These are phyloP conservation scores for Chalciporus piperatus DNA, from an alignment of 768 basidiomycete species.

Conservation along the genomic window DNA sequence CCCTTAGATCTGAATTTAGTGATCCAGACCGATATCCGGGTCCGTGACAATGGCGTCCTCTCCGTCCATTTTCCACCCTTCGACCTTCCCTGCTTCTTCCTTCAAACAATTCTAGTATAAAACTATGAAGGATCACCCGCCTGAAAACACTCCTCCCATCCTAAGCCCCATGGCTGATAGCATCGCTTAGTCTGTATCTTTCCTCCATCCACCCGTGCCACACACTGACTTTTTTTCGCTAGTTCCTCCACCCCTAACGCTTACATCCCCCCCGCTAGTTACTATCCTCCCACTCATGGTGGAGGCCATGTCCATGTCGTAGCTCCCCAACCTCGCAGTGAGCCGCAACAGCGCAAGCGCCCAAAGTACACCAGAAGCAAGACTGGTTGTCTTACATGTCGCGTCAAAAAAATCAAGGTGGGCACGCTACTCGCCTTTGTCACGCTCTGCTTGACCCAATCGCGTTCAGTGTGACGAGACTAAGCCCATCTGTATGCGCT, in stretches of 20 bases:
- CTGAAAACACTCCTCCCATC: constrained; percentile 38
- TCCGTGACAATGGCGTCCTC: constrained; percentile 40
- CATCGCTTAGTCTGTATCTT: constrained; percentile 51
- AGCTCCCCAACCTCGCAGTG: constrained; percentile 46
- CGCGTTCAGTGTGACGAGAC: constrained; percentile 78
- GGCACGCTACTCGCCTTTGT: constrained; percentile 19
- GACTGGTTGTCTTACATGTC: constrained; percentile 91
- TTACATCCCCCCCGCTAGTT: constrained; percentile 43
- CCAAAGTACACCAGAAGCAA: constrained; percentile 95
- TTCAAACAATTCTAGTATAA: constrained; percentile 42
- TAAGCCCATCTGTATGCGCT: constrained; percentile 84
- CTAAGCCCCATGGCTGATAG: constrained; percentile 47
- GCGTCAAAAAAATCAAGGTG: constrained; percentile 94
- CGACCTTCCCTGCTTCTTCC: constrained; percentile 32
- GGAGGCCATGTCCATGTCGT: constrained; percentile 45
- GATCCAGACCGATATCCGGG: constrained; percentile 46
- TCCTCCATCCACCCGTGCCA: constrained; percentile 4
- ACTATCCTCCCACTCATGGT: constrained; percentile 35
- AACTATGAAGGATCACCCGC: constrained; percentile 43
- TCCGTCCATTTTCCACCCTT: constrained; percentile 40
- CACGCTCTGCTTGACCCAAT: constrained; percentile 1
- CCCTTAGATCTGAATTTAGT: constrained; percentile 73
- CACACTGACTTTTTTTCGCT: constrained; percentile 19
- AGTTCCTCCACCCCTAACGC: constrained; percentile 37
- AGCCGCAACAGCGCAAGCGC: constrained; percentile 64